Conservation (phyloP, 495 filamentous ascomycete genomes). For the Penicillium robsamsonii region DNA sequence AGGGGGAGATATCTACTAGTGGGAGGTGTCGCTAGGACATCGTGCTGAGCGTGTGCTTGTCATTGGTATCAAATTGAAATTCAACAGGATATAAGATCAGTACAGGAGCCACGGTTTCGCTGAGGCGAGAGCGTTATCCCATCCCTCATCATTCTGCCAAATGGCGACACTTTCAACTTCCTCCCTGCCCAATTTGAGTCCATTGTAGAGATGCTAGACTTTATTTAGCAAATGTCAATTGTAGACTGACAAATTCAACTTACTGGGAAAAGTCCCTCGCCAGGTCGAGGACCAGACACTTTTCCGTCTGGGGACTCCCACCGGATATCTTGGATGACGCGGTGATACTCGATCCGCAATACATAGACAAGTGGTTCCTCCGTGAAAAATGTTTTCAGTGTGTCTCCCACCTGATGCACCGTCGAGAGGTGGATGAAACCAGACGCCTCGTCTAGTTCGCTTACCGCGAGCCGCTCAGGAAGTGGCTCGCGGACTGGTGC, state of each 20-base stretch:
- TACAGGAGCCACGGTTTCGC: slow-evolving; percentile 43
- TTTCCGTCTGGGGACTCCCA: slow-evolving; percentile 46
- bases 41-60: neutral
- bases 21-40: neutral
- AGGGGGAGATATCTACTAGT: neutral
- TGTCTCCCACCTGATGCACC: slow-evolving; percentile 42
- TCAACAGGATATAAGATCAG: slow-evolving; percentile 14
- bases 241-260: slow-evolving; percentile 13
- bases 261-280: slow-evolving; percentile 48
- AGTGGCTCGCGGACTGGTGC: slow-evolving; percentile 42
- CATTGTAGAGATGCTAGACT: slow-evolving; percentile 46
- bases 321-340: slow-evolving; percentile 37
- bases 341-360: slow-evolving; percentile 71
- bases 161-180: slow-evolving; percentile 45
- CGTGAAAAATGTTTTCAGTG: slow-evolving; percentile 65
- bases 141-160: slow-evolving; percentile 47
- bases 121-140: slow-evolving; percentile 41
- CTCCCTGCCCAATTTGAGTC: slow-evolving; percentile 41
- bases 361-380: slow-evolving; percentile 72
- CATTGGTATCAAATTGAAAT: slow-evolving; percentile 13
- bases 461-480: slow-evolving; percentile 42
- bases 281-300: slow-evolving; percentile 40
- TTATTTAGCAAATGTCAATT: slow-evolving; percentile 5
- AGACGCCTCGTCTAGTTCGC: slow-evolving; percentile 39
- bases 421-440: slow-evolving; percentile 47